Conservation (phyloP, 75 land plant genomes). For the Sequoia sempervirens region DNA sequence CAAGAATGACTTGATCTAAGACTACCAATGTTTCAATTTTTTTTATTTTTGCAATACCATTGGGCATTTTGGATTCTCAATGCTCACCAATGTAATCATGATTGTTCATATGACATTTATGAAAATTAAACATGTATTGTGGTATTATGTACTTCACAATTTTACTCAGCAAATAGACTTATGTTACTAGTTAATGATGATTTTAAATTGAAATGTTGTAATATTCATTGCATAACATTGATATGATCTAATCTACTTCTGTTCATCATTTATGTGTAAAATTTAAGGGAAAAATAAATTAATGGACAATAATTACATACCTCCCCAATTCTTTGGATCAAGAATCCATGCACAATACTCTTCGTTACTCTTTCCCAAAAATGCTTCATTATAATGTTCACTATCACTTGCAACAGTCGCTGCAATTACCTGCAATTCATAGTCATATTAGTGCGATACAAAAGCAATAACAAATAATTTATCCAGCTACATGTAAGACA, state of each 20-base stretch:
- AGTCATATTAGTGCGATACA: neutral
- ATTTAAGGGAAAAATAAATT: neutral
- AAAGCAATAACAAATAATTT: neutral
- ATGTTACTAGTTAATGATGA: neutral
- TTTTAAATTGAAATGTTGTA: neutral
- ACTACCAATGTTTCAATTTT: neutral
- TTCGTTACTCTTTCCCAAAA: constrained; percentile 84
- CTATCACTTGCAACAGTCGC: constrained; percentile 88
- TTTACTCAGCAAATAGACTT: neutral
- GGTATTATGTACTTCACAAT: neutral
- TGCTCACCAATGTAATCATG: neutral
- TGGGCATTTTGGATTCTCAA: neutral
- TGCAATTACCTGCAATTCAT: constrained; percentile 73
- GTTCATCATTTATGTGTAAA: neutral
- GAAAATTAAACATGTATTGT: neutral
- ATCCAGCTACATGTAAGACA: neutral
- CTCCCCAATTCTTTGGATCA: constrained; percentile 97
- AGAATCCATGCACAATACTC: constrained; percentile 94
- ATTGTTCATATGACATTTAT: neutral
- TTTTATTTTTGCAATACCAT: neutral
- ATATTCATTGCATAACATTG: neutral
- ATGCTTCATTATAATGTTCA: constrained; percentile 71
- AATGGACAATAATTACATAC: constrained; percentile 23
- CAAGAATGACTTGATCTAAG: too few species aligned
- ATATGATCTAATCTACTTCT: neutral